phyloP scores from a whole-genome alignment of 495 filamentous ascomycete species.

The Aspergillus coremiiformis region DNA sequence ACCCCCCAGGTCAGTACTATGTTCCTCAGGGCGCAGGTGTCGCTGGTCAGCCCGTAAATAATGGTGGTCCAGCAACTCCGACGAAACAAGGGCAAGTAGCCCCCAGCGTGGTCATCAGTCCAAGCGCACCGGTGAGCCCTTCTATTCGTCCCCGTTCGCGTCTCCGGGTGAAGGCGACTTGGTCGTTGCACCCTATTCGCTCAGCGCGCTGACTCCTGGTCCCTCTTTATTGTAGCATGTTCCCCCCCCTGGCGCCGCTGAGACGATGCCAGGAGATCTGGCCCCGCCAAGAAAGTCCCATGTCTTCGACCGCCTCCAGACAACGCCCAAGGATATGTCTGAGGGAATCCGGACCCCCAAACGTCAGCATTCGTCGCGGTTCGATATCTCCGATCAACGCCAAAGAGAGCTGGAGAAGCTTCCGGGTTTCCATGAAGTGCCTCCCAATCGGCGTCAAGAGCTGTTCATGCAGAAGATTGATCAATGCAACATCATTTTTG shows the following conservation, averaged over 20 bases:
- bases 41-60: constrained; percentile 38
- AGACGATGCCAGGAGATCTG: constrained; percentile 98
- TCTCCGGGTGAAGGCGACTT: not conserved
- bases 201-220: constrained; percentile 16
- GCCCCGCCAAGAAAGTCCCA: constrained; percentile 90
- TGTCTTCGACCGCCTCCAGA: constrained; percentile 84
- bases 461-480: constrained; percentile 99
- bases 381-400: constrained; percentile 87
- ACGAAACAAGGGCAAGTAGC: constrained; percentile 60
- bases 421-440: constrained; percentile 97
- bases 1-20: constrained; percentile 32
- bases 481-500: constrained; percentile 99
- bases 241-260: constrained; percentile 85
- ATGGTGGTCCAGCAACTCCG: constrained; percentile 57
- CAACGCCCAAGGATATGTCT: constrained; percentile 89
- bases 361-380: constrained; percentile 92
- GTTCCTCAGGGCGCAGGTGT: constrained; percentile 25
- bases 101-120: constrained; percentile 92
- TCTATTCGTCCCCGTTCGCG: not conserved
- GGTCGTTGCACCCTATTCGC: not conserved
- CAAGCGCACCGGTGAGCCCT: constrained; percentile 78
- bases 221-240: constrained; percentile 56
- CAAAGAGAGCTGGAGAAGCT: constrained; percentile 95
- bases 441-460: constrained; percentile 89
- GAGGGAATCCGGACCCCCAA: constrained; percentile 94